Evolutionary conservation across 2,329 filamentous ascomycete genomes (phyloP), one percentile per base, ranked within the genome.

Genomic region (Fusarium euwallaceae): DNA sequence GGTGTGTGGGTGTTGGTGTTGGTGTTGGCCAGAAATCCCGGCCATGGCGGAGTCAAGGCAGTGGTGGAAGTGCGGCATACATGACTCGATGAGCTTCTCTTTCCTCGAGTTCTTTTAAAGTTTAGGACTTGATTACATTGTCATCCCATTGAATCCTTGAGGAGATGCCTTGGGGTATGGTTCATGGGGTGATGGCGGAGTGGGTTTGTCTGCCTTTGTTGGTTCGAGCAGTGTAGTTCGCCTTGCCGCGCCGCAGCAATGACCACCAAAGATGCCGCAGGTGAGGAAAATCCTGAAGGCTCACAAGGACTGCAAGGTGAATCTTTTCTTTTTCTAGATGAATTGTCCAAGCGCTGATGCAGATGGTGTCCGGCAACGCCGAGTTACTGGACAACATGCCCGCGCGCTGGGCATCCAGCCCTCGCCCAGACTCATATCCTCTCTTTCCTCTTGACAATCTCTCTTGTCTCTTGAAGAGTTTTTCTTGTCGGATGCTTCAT

Each of bases 11-110:
- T 53, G 24, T 51, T 3, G 32, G 45, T 48, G 41, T 48, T 29
- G 34, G 29, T 59, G 34, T 60, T 60, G 56, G 36, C 56, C 34
- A 27, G 34, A 60, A 27, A 60, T 8, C 32, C 22, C 43, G 56
- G 56, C 64, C 64, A 62, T 34, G 43, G 27, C 45, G 45, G 27
- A 22, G 56, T 53, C 61, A 24, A 56, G 55, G 55, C 55, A 12
- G 55, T 58, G 32, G 37, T 17, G 32, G 22, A 37, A 37, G 20
- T 58, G 55, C 55, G 32, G 14, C 55, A 58, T 58, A 36, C 34
- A 36, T 37, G 55, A 32, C 48, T 53, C 48, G 32, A 32, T 9
- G 16, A 17, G 48, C 27, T 4, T 4, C 29, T 53, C 27, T 32
- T 8, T 53, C 6, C 24, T 53, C 27, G 6, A 10, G 10, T 11